Evolutionary conservation across 1,284 basidiomycete species (phyloP), one percentile per base, ranked within the genome.

Genomic region (Irpex sp.): DNA sequence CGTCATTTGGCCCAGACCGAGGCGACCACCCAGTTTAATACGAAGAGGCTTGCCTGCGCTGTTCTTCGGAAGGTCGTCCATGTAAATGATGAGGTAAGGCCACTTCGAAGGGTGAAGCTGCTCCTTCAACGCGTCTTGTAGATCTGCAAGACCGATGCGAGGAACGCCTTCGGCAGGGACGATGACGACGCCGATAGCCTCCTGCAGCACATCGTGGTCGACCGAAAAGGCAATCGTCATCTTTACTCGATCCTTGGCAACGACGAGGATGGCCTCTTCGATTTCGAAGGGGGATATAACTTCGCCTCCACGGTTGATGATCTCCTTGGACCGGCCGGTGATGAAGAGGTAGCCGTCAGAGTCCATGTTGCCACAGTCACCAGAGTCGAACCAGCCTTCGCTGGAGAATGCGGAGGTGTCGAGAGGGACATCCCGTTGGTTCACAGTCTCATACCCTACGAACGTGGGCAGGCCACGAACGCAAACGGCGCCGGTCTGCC

Each of bases 221-320:
- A 81, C 68, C 2, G 77, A 75, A 67, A 81, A 81, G 2, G 79
- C 79, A 44, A 81, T 67, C 2, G 73, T 72, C 55, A 73, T 73
- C 77, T 80, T 77, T n/a, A 82, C 78, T 58, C 72, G 73, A 57
- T 73, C 72, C 66, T 75, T 78, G 9, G 78, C 79, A 8, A 76
- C 77, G 7, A 74, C 77, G 34, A 75, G 71, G 26, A 82, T 75
- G 5, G 81, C 81, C 68, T 82, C 81, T 69, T 82, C 81, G 31
- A 82, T 72, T 74, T 90, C 87, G 65, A 89, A 83, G 1, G 88
- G 88, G 5, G 83, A 85, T 64, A 89, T 84, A 66, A 89, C 88
- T 72, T 90, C 87, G 2, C 87, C 87, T 11, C 85, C 85, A 65
- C 82, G 81, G 71, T 86, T 85, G 71, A 85, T 85, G 64, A 86